Evolutionary conservation across 345 rosid species (phyloP).

Genomic region (Eutrema yunnanense): DNA sequence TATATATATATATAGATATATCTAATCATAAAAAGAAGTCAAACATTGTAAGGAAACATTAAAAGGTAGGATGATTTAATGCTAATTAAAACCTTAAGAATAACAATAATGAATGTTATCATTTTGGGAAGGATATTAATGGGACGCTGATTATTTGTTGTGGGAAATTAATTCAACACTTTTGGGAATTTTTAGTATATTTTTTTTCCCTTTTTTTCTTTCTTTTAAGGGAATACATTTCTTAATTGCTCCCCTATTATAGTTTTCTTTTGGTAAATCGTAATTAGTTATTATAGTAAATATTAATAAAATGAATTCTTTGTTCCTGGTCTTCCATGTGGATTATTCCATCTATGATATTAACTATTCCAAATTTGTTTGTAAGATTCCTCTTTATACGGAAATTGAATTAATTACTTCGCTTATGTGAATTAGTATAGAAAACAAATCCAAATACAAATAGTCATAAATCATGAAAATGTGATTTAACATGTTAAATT

Average conservation of each 20-base stretch:
- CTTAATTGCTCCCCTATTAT: background rate
- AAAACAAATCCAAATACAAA: background rate
- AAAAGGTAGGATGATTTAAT: background rate
- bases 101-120: background rate
- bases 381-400: background rate
- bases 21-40: slow-evolving; percentile 6
- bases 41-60: background rate
- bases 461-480: background rate
- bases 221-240: background rate
- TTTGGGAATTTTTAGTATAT: background rate
- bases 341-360: background rate
- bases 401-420: background rate
- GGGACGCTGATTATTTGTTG: slow-evolving; percentile 10
- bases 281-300: background rate
- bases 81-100: background rate
- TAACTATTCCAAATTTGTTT: background rate
- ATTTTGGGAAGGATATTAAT: background rate
- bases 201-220: background rate
- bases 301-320: background rate
- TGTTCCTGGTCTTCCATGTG: background rate
- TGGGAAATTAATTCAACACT: background rate
- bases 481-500: background rate
- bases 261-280: background rate
- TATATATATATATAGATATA: background rate
- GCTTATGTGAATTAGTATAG: background rate